Base-by-base conservation (phyloP, 2,329 filamentous ascomycete species). In the Dothidotthia symphoricarpi region DNA sequence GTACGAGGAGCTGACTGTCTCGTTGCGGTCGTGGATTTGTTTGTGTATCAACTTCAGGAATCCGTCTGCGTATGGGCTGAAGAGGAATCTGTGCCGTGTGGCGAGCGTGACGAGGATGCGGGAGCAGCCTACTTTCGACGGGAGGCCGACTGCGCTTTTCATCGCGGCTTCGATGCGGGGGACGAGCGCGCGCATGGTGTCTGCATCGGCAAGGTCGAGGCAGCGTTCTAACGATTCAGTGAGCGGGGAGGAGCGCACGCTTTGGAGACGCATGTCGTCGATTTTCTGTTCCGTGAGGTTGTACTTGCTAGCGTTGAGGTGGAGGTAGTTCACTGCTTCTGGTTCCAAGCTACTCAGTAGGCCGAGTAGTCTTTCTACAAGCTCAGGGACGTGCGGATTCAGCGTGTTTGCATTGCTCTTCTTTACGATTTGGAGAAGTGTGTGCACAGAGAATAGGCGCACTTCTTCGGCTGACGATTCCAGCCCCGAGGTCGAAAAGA, bases 201-300 rank as follows among this genome's bases (percentile, higher is more conserved):
- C 70, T 6, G 81, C 82, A 58, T 97, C 88, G 2, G 94, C 75
- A 35, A 87, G 82, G 43, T 95, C 88, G 22, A 98, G 78, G 57
- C 87, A 88, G 48, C 90, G 81, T 54, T 95, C 88, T 39, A 97
- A 88, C 1, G 89, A 89, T 64, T 96, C 90, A 57, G 90, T 94
- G 49, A 98, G 82, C 0, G 93, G 91, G 12, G 88, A 95, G 35
- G 81, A 81, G 17, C 88, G 86, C 19, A 96, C 88, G 62, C 83
- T 86, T 26, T 80, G 83, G 11, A 93, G 81, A 38, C 93, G 79
- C 66, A 89, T 78, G 61, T 88, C 90, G 66, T 98, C 93, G 38
- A 98, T 88, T 57, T 91, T 83, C 51, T 95, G 88, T 31, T 88
- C 83, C 1, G 86, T 94, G 17, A 94, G 77, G 33, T 94, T 89